phyloP scores from a whole-genome alignment of 2,329 filamentous ascomycete genomes.

The Fusarium scirpi region DNA sequence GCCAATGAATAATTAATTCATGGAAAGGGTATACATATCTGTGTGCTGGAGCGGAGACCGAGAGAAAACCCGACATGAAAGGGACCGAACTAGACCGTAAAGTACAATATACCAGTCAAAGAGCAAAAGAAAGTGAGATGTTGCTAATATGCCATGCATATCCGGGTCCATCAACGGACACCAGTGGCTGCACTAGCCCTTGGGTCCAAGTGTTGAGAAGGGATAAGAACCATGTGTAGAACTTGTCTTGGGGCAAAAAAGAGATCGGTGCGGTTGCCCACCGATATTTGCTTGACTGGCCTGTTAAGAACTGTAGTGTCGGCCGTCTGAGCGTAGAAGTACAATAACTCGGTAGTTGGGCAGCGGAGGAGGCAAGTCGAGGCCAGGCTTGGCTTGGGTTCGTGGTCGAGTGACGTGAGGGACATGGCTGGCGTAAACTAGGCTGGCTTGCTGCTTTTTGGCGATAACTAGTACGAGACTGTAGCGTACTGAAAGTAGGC shows the following conservation, averaged over 20 bases:
- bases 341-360: conserved; percentile 31
- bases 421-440: conserved; percentile 38
- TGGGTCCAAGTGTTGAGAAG: conserved; percentile 38
- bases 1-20: conserved; percentile 22
- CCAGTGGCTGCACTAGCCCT: conserved; percentile 50
- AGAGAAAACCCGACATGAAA: conserved; percentile 37
- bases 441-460: conserved; percentile 42
- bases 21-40: conserved; percentile 26
- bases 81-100: conserved; percentile 36
- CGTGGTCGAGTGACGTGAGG: conserved; percentile 46
- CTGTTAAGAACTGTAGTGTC: conserved; percentile 24
- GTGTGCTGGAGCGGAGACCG: conserved; percentile 40
- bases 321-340: conserved; percentile 31
- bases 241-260: conserved; percentile 38
- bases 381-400: conserved; percentile 31
- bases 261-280: conserved; percentile 28
- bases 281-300: conserved; percentile 31
- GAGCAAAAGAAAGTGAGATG: conserved; percentile 33
- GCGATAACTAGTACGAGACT: conserved; percentile 31
- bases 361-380: conserved; percentile 32
- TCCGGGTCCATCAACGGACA: conserved; percentile 46
- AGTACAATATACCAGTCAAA: conserved; percentile 28
- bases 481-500: conserved; percentile 26
- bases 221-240: conserved; percentile 39
- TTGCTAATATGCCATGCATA: conserved; percentile 50